Base-by-base conservation (phyloP, 2,329 filamentous ascomycete genomes). In the Alternaria burnsii region DNA sequence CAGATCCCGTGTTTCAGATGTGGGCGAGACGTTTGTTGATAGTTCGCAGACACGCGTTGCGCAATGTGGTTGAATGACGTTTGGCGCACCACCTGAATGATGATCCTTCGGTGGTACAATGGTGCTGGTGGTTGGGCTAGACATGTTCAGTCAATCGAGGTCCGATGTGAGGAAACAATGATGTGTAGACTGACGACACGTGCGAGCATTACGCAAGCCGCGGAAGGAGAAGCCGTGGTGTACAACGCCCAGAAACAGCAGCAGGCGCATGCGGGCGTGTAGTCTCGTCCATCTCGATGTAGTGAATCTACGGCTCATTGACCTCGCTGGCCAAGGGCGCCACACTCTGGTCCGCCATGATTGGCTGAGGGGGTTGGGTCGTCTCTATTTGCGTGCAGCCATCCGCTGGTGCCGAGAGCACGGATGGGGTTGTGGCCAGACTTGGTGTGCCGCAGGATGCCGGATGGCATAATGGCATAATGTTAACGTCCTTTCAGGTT, bases 371-470 rank as follows among this genome's bases (percentile, higher is more conserved):
- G 22, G 42, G 51, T 5, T 26, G 46, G 26, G 28, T 14, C 52
- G 34, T 53, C 42, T 59, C 58, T 44, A 30, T 56, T 62, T 42
- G 59, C 36, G 42, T 36, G n/a, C 47, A 48, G 52, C 43, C 59
- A 56, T 65, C 48, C 54, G 61, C 36, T 41, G 46, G 22, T 52
- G 30, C 59, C 55, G 52, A 50, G 36, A 55, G 62, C 62, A 65
- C 62, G 59, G 62, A 65, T 65, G 62, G 62, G 62, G 62, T 63
- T 34, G 36, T 41, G 44, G 41, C 54, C 55, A 55, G 52, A 65
- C 62, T 54, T 47, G 34, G 28, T 20, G 47, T 52, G 62, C 55
- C 43, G 62, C 62, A 64, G 52, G 20, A 52, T 43, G 32, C 24
- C 59, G 51, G 26, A 62, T 43, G 52, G 55, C 58, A 60, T 55